These are phyloP conservation scores for Sporothrix mexicana DNA, from an alignment of 2,329 filamentous ascomycete genomes.

Conservation along the genomic window DNA sequence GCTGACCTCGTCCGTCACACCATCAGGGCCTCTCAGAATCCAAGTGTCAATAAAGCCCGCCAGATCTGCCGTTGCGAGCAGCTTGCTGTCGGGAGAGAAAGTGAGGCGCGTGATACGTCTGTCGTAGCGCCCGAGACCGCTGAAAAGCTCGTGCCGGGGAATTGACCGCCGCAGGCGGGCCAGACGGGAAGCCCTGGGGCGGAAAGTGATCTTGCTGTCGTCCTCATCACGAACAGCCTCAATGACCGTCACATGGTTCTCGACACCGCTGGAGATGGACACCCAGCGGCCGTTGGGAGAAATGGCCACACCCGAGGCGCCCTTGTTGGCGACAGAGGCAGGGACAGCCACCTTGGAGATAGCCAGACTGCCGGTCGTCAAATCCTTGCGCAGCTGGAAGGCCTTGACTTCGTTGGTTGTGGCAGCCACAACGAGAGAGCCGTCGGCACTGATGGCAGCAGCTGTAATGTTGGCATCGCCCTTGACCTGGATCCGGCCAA, in stretches of 20 bases:
- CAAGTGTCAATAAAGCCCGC: constrained; percentile 88
- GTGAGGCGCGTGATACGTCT: constrained; percentile 73
- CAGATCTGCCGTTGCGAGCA: constrained; percentile 80
- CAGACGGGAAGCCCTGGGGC: constrained; percentile 59
- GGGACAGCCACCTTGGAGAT: constrained; percentile 74
- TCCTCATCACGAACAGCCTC: constrained; percentile 46
- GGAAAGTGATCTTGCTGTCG: constrained; percentile 39
- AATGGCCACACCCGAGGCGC: constrained; percentile 72
- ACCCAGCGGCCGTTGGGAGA: constrained; percentile 75
- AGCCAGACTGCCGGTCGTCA: constrained; percentile 58
- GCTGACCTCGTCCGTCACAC: constrained; percentile 41
- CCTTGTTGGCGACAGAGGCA: constrained; percentile 59
- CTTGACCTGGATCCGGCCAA: constrained; percentile 70
- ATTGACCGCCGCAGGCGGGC: constrained; percentile 52
- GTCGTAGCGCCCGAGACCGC: constrained; percentile 76
- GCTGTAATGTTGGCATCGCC: constrained; percentile 85
- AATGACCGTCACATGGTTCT: constrained; percentile 50
- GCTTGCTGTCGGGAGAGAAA: constrained; percentile 80
- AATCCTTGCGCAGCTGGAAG: constrained; percentile 68
- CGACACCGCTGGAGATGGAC: constrained; percentile 49
- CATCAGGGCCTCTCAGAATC: constrained; percentile 68
- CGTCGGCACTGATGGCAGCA: constrained; percentile 69
- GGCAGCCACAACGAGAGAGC: constrained; percentile 75
- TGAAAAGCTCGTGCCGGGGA: constrained; percentile 62
- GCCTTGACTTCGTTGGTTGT: constrained; percentile 77